Conservation (phyloP, 1,284 basidiomycete species). For the Leccinum pachyderme region DNA sequence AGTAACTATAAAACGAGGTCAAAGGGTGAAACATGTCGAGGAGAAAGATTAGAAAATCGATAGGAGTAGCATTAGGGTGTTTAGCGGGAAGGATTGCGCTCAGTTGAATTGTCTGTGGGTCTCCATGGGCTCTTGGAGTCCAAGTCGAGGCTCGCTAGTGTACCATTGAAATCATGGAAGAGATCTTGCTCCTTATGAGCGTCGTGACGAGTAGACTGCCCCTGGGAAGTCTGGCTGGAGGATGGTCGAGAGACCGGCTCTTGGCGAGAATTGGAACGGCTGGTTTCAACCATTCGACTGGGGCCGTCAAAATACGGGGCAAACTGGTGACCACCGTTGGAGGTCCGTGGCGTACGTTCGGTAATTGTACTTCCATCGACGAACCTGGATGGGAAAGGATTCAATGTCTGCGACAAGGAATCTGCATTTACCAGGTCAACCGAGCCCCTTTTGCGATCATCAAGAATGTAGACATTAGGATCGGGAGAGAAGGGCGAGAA, state of each 20-base stretch:
- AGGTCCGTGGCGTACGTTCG: conserved; percentile 38
- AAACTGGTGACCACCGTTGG: conserved; percentile 45
- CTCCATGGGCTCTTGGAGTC: conserved; percentile 39
- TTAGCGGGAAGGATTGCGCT: conserved; percentile 25
- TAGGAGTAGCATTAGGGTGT: conserved; percentile 13
- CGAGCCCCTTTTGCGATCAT: conserved; percentile 35
- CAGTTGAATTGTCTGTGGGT: conserved; percentile 14
- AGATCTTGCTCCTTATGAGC: conserved; percentile 44
- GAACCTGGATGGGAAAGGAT: conserved; percentile 37
- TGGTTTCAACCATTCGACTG: conserved; percentile 32
- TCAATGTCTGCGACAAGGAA: conserved; percentile 40
- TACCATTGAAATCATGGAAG: conserved; percentile 71
- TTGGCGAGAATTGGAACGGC: conserved; percentile 42
- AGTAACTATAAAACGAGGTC: conserved; percentile 25
- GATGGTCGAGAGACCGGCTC: conserved; percentile 51
- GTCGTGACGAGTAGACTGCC: conserved; percentile 20
- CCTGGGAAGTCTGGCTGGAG: conserved; percentile 42
- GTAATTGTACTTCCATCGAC: conserved; percentile 21
- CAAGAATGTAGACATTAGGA: conserved; percentile 41
- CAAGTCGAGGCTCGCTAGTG: conserved; percentile 69
- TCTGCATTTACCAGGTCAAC: conserved; percentile 30
- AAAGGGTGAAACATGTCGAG: conserved; percentile 15
- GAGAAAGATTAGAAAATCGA: conserved; percentile 15
- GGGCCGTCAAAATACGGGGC: conserved; percentile 40
- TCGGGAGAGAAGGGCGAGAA: conserved; percentile 67